Conservation (phyloP, 768 basidiomycete species). For the Russula earlei region DNA sequence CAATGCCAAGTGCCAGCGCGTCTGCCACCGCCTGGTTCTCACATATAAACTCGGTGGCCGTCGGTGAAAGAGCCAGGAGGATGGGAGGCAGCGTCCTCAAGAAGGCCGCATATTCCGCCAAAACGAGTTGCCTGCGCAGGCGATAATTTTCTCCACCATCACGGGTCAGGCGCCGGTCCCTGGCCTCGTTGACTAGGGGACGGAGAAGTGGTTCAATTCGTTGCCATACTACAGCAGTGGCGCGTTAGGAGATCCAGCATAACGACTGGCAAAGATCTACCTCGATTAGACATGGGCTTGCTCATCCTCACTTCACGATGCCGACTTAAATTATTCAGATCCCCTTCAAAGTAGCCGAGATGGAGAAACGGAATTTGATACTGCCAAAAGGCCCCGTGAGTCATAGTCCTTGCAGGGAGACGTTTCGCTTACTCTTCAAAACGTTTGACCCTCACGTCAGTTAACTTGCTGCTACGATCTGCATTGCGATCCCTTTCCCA, state of each 20-base stretch:
- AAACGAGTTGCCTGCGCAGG: background rate
- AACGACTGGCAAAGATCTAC: background rate
- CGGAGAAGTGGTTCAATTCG: conserved; percentile 3
- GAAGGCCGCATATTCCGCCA: background rate
- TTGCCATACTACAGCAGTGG: conserved; percentile 2
- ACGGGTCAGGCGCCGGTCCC: background rate
- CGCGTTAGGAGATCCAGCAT: background rate
- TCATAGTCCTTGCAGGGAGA: background rate
- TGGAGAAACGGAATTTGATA: conserved; percentile 1
- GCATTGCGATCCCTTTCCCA: conserved; percentile 5
- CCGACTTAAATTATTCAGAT: background rate
- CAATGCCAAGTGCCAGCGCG: background rate
- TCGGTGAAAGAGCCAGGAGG: background rate
- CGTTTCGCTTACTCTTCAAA: conserved; percentile 8
- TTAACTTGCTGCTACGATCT: conserved; percentile 3
- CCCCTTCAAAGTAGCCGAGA: background rate
- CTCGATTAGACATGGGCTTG: conserved; percentile 14
- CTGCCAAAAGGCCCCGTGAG: background rate
- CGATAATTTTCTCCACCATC: background rate
- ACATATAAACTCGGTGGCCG: background rate
- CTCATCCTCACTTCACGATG: conserved; percentile 11
- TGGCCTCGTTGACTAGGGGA: background rate
- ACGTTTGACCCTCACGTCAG: conserved; percentile 3
- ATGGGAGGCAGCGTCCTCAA: background rate
- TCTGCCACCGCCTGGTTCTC: background rate